These are phyloP conservation scores for Penicillium angulare DNA, from an alignment of 495 filamentous ascomycete genomes.

Conservation along the genomic window DNA sequence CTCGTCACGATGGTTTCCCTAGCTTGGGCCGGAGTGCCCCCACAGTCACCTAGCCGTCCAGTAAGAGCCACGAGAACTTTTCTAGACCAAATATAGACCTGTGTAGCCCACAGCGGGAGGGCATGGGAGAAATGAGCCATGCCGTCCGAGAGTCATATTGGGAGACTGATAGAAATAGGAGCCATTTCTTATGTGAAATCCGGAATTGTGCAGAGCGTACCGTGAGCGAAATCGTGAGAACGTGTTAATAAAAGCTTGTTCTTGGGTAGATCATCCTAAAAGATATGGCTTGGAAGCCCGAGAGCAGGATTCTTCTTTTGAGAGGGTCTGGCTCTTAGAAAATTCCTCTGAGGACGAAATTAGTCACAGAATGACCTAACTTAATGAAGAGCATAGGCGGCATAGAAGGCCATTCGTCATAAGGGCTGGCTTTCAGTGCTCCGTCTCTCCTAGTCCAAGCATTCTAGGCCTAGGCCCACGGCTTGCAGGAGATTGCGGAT, in stretches of 20 bases:
- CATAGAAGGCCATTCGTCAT: slow-evolving; percentile 6
- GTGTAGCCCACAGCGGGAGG: background rate
- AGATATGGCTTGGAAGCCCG: no score
- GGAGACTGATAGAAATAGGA: background rate
- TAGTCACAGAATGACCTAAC: slow-evolving; percentile 6
- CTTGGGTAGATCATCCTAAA: no score
- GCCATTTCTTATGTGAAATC: background rate
- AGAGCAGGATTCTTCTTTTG: background rate
- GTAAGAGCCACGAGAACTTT: no score
- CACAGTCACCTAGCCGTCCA: no score
- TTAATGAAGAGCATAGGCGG: slow-evolving; percentile 7
- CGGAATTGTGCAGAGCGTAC: background rate
- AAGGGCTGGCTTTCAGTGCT: slow-evolving; percentile 5
- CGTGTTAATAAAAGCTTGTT: no score
- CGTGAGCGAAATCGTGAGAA: background rate
- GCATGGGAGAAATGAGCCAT: background rate
- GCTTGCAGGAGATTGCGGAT: background rate
- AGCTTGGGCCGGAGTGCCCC: no score
- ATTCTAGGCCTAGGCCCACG: slow-evolving; percentile 1
- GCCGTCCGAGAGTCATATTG: background rate
- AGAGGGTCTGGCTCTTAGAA: slow-evolving; percentile 12
- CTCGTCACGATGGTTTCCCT: no score
- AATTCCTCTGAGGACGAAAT: slow-evolving; percentile 16
- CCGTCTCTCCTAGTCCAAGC: slow-evolving; percentile 7
- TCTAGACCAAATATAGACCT: no score